Conservation (phyloP, 495 filamentous ascomycete genomes). For the Tricharina praecox region DNA sequence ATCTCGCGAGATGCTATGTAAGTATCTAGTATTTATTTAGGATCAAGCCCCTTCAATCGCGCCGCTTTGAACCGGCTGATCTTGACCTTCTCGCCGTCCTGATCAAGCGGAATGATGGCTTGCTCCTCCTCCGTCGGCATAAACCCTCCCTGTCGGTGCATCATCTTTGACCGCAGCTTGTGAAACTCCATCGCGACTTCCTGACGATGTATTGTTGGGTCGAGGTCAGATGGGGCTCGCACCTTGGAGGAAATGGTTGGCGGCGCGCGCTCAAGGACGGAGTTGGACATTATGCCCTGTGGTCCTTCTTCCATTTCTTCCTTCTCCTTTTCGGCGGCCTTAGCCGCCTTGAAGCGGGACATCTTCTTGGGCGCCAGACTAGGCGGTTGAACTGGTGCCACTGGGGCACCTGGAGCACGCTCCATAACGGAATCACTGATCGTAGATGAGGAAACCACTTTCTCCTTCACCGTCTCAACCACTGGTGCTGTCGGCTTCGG, state of each 20-base stretch:
- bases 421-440: slow-evolving; percentile 17
- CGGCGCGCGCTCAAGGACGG: slow-evolving; percentile 15
- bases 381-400: slow-evolving; percentile 2
- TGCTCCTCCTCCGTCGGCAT: slow-evolving; percentile 41
- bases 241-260: slow-evolving; percentile 9
- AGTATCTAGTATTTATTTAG: no score
- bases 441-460: slow-evolving; percentile 9
- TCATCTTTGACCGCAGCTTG: slow-evolving; percentile 57
- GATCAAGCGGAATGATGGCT: slow-evolving; percentile 42
- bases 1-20: no score
- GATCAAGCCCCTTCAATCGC: slow-evolving; percentile 33
- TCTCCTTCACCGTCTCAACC: not conserved
- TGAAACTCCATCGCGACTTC: slow-evolving; percentile 71
- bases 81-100: slow-evolving; percentile 48
- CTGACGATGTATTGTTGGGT: slow-evolving; percentile 52
- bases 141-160: slow-evolving; percentile 64
- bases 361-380: slow-evolving; percentile 27
- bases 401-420: slow-evolving; percentile 7
- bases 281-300: slow-evolving; percentile 16
- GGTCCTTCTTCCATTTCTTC: slow-evolving; percentile 1
- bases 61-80: slow-evolving; percentile 85
- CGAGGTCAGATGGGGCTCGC: slow-evolving; percentile 52
- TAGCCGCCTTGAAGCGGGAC: slow-evolving; percentile 32
- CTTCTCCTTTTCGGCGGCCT: slow-evolving; percentile 13
- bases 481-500: not conserved